Percentiles rank a stretch among this genome's conserved stretches.
phyloP scores from a whole-genome alignment of 1,284 basidiomycete genomes.

The Spongispora temasekensis region DNA sequence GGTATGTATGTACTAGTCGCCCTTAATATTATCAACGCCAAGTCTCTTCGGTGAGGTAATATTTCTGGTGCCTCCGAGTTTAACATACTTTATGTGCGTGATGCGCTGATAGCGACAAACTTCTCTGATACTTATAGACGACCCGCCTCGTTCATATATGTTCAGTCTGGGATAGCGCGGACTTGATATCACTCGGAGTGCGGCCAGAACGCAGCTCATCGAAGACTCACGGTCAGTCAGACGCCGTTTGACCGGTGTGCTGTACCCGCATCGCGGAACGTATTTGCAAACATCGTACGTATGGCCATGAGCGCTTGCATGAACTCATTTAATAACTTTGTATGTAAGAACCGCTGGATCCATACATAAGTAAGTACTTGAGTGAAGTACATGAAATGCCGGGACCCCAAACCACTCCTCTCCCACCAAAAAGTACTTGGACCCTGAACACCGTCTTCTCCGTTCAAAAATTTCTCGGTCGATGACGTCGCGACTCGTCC shows the following conservation, averaged over 20 bases:
- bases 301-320: too few species aligned
- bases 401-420: constrained; percentile 8
- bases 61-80: neutral
- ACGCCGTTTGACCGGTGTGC: too few species aligned
- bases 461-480: constrained; percentile 8
- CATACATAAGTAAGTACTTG: too few species aligned
- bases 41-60: neutral
- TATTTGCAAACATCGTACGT: too few species aligned
- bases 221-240: too few species aligned
- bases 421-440: neutral
- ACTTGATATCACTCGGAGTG: neutral
- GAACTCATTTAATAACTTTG: too few species aligned
- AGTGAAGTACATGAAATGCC: too few species aligned
- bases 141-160: neutral
- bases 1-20: too few species aligned
- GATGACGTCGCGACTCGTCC: constrained; percentile 12
- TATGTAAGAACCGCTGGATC: too few species aligned
- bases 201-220: too few species aligned
- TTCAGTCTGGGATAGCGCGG: neutral
- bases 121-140: neutral
- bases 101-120: neutral
- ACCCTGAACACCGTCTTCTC: constrained; percentile 22
- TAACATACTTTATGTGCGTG: neutral
- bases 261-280: too few species aligned
- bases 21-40: neutral